phyloP scores from a whole-genome alignment of 2,329 filamentous ascomycete species.

The Cercospora sojina region DNA sequence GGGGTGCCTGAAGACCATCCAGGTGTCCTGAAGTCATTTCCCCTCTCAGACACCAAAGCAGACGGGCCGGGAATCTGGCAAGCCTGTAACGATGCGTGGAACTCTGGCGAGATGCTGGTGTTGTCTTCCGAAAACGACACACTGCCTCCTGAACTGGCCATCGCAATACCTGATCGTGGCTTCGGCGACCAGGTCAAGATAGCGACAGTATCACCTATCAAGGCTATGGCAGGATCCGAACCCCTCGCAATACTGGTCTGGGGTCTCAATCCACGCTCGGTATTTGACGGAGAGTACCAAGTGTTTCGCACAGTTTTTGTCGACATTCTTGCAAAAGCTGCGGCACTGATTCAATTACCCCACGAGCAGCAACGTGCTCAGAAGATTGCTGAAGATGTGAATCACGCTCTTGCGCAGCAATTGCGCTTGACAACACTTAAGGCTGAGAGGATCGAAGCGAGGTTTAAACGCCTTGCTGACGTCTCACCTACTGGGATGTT shows the following conservation, averaged over 20 bases:
- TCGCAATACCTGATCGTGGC: conserved; percentile 37
- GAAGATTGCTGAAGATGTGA: conserved; percentile 40
- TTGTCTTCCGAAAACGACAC: conserved; percentile 36
- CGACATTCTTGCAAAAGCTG: conserved; percentile 41
- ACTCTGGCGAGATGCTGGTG: conserved; percentile 33
- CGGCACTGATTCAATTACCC: conserved; percentile 43
- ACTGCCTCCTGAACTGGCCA: conserved; percentile 31
- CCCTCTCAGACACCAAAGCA: conserved; percentile 15
- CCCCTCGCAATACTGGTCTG: conserved; percentile 43
- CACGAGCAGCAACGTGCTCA: conserved; percentile 37
- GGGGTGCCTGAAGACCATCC: conserved; percentile 33
- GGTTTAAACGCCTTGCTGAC: conserved; percentile 44
- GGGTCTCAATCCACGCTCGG: conserved; percentile 42
- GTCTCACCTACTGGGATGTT: conserved; percentile 44
- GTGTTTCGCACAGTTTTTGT: conserved; percentile 40
- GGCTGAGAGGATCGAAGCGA: conserved; percentile 39
- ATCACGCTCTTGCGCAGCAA: conserved; percentile 41
- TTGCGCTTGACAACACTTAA: conserved; percentile 35
- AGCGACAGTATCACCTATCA: conserved; percentile 41
- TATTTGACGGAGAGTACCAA: conserved; percentile 43
- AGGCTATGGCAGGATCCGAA: conserved; percentile 38
- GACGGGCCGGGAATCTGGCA: conserved; percentile 23
- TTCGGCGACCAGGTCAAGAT: conserved; percentile 40
- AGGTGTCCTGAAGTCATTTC: conserved; percentile 28
- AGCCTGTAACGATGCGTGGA: conserved; percentile 36